These are phyloP conservation scores for Tricholoma saponaceum DNA, from an alignment of 768 basidiomycete genomes.

Conservation along the genomic window DNA sequence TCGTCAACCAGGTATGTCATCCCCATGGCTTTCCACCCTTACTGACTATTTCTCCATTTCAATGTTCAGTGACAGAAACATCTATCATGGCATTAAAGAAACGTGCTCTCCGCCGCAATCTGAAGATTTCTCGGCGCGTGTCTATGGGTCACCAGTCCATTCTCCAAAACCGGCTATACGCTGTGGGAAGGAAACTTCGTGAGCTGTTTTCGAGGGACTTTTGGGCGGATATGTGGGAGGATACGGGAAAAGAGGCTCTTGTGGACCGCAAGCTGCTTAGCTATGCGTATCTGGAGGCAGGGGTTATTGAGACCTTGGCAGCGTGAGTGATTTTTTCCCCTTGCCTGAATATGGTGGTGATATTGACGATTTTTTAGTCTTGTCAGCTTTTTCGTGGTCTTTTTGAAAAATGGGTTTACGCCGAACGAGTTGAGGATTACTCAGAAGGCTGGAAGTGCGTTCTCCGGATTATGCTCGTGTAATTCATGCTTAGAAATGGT, in stretches of 20 bases:
- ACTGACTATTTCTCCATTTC: neutral
- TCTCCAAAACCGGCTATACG: conserved; percentile 36
- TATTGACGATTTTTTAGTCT: conserved; percentile 31
- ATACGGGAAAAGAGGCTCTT: conserved; percentile 51
- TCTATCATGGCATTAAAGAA: conserved; percentile 52
- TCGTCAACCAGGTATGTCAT: conserved; percentile 52
- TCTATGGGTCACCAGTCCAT: conserved; percentile 46
- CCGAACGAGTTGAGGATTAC: conserved; percentile 51
- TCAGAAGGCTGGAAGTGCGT: conserved; percentile 38
- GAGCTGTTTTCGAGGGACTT: conserved; percentile 53
- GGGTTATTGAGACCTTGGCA: conserved; percentile 54
- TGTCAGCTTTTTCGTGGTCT: conserved; percentile 65
- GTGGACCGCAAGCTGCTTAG: conserved; percentile 61
- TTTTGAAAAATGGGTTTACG: conserved; percentile 57
- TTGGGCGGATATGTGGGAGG: conserved; percentile 56
- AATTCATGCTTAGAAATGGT: neutral
- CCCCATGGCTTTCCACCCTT: neutral
- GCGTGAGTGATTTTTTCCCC: conserved; percentile 32
- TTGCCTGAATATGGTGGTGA: neutral
- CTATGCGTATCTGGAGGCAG: conserved; percentile 65
- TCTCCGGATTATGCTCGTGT: neutral
- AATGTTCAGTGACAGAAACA: conserved; percentile 44
- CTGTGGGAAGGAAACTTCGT: conserved; percentile 33
- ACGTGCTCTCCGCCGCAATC: conserved; percentile 51
- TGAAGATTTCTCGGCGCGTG: conserved; percentile 49